These are phyloP conservation scores for Globisporangium barbulae DNA, from an alignment of 352 stramenopile species.

Conservation along the genomic window DNA sequence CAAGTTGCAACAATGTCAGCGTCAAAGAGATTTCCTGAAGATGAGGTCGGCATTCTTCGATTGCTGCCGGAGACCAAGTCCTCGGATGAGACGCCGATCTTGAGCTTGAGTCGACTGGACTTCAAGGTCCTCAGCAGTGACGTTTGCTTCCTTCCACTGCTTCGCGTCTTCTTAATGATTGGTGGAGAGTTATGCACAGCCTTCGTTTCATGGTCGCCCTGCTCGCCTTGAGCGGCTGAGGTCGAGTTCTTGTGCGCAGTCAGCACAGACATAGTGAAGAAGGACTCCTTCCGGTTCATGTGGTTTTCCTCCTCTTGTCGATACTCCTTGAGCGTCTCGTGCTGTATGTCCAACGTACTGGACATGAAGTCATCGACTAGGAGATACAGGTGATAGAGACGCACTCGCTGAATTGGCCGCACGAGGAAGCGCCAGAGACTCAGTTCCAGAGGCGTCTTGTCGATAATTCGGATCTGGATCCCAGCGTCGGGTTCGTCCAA, in stretches of 20 bases:
- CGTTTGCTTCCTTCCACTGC: conserved; percentile 1
- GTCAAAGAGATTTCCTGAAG: conserved; percentile 1
- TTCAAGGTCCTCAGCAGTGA: conserved; percentile 8
- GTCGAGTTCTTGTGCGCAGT: not conserved
- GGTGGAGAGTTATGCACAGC: not conserved
- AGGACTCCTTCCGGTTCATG: not conserved
- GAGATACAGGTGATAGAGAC: conserved; percentile 32
- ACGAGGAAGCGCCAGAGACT: conserved; percentile 43
- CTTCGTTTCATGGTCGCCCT: not conserved
- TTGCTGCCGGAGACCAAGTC: not conserved
- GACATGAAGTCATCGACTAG: conserved; percentile 23
- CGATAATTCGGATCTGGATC: conserved; percentile 24
- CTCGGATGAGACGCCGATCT: conserved; percentile 3
- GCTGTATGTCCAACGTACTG: not conserved
- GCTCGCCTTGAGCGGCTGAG: not conserved
- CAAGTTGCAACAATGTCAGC: not conserved
- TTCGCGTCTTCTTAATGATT: conserved; percentile 3
- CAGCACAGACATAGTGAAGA: not conserved
- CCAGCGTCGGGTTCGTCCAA: conserved; percentile 25
- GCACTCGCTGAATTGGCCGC: conserved; percentile 30
- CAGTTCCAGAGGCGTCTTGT: conserved; percentile 22
- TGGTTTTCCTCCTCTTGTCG: conserved; percentile 1
- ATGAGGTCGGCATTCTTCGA: not conserved
- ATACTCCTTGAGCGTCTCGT: not conserved
- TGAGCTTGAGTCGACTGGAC: conserved; percentile 1